Percentiles rank a stretch among this genome's conserved stretches.
Evolutionary conservation across 441 rosid species (phyloP).

Genomic region (Pelargonium australe): DNA sequence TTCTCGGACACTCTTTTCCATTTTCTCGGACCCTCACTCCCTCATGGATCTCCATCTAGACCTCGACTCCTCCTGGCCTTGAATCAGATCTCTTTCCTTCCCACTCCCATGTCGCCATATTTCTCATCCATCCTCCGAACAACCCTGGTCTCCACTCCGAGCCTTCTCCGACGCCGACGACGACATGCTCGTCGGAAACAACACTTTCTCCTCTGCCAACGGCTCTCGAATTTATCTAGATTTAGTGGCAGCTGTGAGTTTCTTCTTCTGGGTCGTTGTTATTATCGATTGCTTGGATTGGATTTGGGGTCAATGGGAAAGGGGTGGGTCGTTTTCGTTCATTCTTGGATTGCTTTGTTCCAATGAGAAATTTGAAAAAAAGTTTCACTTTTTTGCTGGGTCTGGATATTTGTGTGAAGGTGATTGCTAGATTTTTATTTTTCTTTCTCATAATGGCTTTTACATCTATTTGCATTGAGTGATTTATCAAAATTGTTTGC

Average conservation of each 20-base stretch:
- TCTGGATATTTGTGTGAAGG: too few relatives aligned
- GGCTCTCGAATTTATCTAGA: slow-evolving; percentile 39
- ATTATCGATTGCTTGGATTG: neutral
- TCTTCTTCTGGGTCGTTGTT: neutral
- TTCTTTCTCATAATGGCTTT: too few relatives aligned
- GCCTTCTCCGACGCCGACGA: slow-evolving; percentile 55
- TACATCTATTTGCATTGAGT: neutral
- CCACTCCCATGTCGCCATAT: slow-evolving; percentile 43
- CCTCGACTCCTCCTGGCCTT: slow-evolving; percentile 67
- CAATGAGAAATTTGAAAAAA: neutral
- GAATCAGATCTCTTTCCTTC: slow-evolving; percentile 42
- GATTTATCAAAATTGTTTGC: neutral
- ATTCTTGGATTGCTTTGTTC: neutral
- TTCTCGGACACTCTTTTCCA: slow-evolving; percentile 1
- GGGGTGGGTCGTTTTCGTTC: neutral
- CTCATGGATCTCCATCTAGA: slow-evolving; percentile 50
- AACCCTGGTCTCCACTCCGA: slow-evolving; percentile 84
- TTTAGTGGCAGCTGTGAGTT: slow-evolving; percentile 47
- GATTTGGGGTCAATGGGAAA: too few relatives aligned
- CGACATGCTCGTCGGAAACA: slow-evolving; percentile 19
- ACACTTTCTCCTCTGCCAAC: neutral
- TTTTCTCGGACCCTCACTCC: neutral
- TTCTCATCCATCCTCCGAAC: slow-evolving; percentile 45
- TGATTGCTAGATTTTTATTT: neutral
- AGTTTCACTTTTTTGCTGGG: neutral